Base-by-base conservation (phyloP, 2,329 filamentous ascomycete genomes). In the Hypoxylon sp. region DNA sequence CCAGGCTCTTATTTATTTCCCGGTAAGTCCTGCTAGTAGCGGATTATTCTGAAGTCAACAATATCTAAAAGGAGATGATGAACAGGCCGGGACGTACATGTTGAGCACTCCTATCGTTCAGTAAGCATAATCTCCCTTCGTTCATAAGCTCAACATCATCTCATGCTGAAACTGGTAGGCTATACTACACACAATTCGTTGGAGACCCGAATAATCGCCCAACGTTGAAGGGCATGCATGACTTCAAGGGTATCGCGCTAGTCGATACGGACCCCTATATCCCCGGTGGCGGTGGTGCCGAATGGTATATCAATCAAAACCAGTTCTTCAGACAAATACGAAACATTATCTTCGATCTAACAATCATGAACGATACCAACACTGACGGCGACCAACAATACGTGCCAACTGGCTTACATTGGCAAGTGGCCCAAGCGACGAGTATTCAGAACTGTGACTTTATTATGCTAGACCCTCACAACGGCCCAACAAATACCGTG, bases 391-490 rank as follows among this genome's bases (percentile, higher is more conserved):
- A 84, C 82, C 44, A 76, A 78, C 44, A 74, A 71, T 42, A 64
- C 11, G 70, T 66, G 6, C 73, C 80, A 1, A 83, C 86, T 14
- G 86, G 87, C 73, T 87, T 90, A 61, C 87, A 89, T 75, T 89
- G 87, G 87, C 88, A 89, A 73, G 86, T 89, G 17, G 84, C 84
- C 14, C 88, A 89, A 75, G 87, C 87, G 13, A 44, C 60, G 3
- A 50, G 30, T 3, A 86, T 91, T 11, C 87, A 90, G 74, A 90
- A 90, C 79, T 83, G 90, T 58, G 80, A 85, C 37, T 90, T 91
- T 77, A 79, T 78, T 85, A 85, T 25, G 86, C 82, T 74, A 75
- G 88, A 56, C 82, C 90, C 64, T 87, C 75, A 87, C 31, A 25
- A 10, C 33, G 22, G 14, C 8, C n/a, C 51, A 88, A 50, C 56